Evolutionary conservation across 345 rosid genomes (phyloP), one percentile per base, ranked within the genome.

Genomic region (Lagerstroemia speciosa): DNA sequence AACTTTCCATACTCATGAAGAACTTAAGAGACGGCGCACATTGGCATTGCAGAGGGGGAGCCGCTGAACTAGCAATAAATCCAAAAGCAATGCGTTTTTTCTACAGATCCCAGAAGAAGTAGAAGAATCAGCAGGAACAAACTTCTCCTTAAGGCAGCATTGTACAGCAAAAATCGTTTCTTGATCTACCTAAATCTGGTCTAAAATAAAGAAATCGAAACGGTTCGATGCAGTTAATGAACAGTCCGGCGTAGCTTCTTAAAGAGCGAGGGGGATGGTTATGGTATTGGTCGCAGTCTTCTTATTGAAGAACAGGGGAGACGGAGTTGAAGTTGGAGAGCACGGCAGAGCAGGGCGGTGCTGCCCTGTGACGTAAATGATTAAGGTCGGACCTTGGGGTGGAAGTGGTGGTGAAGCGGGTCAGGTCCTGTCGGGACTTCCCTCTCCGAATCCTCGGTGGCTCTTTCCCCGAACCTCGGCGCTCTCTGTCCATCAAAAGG

Each of bases 381-480:
- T 29, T 15, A 61, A 61, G 36, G 64, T 12, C 37, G 33, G 37
- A 29, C 36, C 22, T 61, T 61, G 34, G 89, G 89, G 37, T 71
- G 64, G 65, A 43, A 65, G 64, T 85, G 75, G 71, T 87, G 92
- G 70, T 87, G 89, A 69, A 87, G 85, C 33, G 89, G 92, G 75
- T 87, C 85, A 14, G 89, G 85, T 70, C 92, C 88, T 0, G 89
- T 80, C 12, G 89, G 92, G 32, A 85, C 89, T 67, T 76, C 65
- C 58, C 92, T 82, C 34, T 75, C 83, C 22, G 84, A 78, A 10
- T 74, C 83, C 62, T 77, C 76, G 15, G 38, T 67, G 33, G 24
- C 29, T 14, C 61, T 22, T 55, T 52, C 60, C 12, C 67, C 66
- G 3, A 5, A 66, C 33, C 46, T 72, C 52, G 65, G n/a, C 27